Evolutionary conservation across 345 rosid genomes (phyloP), one percentile per base, ranked within the genome.

Genomic region (Cardamine resedifolia): DNA sequence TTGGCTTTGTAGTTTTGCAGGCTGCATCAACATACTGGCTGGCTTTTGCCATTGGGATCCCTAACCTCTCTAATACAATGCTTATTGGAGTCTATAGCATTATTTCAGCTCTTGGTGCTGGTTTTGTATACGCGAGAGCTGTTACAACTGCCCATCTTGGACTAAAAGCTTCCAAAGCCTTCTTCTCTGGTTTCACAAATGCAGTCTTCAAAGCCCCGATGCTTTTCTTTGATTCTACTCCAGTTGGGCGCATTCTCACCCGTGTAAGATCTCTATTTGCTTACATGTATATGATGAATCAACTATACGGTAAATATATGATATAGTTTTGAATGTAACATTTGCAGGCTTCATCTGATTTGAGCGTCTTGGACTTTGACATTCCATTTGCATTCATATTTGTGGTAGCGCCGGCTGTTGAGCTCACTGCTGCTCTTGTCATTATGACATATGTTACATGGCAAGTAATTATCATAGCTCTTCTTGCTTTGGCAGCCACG

Each of bases 181-280:
- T 87, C 84, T 87, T 87, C 78, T 84, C 87, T 20, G 85, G 88
- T 58, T 77, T 91, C 79, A 85, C 58, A 20, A 76, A 83, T 64
- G 83, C 96, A 23, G 64, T 91, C 1, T 85, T 88, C 45, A 83
- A 77, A 77, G 89, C 95, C 71, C 90, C 95, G 0, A 87, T 89
- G 97, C 83, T 84, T 34, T 91, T 91, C 82, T 89, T 89, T 1
- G 90, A 87, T 70, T 89, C 91, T 55, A 89, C 96, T 57, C 97
- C 92, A 0, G 86, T 87, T 27, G 91, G 96, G 6, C 79, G 96
- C 72, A 86, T 89, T 71, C 78, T 83, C 60, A 87, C 97, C 26
- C 80, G 93, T 66, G 97, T 91, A 87, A 83, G 85, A 76, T 52
- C 2, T 0, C 64, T 30, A n/a, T n/a, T 20, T 64, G 0, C 43